A percentile compares a stretch with the other conserved stretches of the same genome.
phyloP scores from a whole-genome alignment of 352 stramenopile genomes.

The Blastocystis sp. region DNA sequence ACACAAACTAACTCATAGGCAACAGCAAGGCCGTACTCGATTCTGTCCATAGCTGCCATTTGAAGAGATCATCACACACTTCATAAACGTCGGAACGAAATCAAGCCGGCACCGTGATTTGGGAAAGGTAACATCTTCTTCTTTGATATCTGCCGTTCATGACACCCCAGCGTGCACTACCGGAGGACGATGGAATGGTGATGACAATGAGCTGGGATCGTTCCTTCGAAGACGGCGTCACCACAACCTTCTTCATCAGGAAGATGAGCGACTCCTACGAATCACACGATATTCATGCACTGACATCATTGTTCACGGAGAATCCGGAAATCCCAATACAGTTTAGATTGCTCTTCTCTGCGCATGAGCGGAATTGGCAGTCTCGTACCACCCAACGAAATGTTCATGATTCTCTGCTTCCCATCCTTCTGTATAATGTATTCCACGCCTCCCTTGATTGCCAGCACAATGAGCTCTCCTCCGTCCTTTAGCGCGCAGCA shows the following conservation, averaged over 20 bases:
- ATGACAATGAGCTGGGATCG: constrained; percentile 10
- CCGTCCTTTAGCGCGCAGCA: constrained; percentile 20
- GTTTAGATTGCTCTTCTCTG: constrained; percentile 13
- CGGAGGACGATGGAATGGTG: constrained; percentile 1
- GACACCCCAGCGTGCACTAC: not conserved
- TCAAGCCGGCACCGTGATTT: not conserved
- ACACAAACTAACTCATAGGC: constrained; percentile 12
- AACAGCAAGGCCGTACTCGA: not conserved
- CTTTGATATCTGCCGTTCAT: constrained; percentile 15
- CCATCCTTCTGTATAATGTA: constrained; percentile 38
- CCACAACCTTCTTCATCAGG: constrained; percentile 12
- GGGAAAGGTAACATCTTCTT: constrained; percentile 15
- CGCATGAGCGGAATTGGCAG: not conserved
- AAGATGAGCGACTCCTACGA: constrained; percentile 47
- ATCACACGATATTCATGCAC: not conserved
- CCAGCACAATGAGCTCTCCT: constrained; percentile 22
- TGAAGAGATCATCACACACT: constrained; percentile 5
- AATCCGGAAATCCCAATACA: constrained; percentile 62
- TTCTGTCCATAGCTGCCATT: not conserved
- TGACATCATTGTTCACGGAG: not conserved
- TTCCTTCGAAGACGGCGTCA: not conserved
- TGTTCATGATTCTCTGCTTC: not conserved
- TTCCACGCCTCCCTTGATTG: constrained; percentile 9
- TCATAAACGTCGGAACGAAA: constrained; percentile 41
- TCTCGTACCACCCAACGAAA: not conserved